Base-by-base conservation (phyloP, 192 early-diverging fungal species). In the Rhizophagus sp. region DNA sequence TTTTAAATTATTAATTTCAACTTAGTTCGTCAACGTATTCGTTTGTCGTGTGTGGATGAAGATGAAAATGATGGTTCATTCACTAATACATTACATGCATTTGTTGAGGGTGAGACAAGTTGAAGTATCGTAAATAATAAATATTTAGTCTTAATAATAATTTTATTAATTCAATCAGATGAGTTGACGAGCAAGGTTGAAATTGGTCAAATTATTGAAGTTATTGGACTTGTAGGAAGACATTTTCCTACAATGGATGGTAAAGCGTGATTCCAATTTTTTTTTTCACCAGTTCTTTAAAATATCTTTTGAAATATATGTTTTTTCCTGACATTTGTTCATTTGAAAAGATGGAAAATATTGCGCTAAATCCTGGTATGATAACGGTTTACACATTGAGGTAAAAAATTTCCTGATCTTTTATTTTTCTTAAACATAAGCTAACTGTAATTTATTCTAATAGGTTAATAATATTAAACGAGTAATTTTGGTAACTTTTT, bases 191-290 rank as follows among this genome's bases (percentile, higher is more conserved):
- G 25, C 25, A 30, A 44, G 13, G 27, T 75, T 61, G 57, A 75
- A 75, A 62, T 75, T 19, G 73, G 73, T 61, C 73, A 75, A 25
- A 17, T 57, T 41, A 25, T 75, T 61, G 73, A 75, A 61, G 13
- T 75, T 33, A 36, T 75, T 57, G 73, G 73, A 13, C 50, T 75
- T 15, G n/a, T 62, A 34, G 57, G 57, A 62, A 75, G 30, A 75
- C 73, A 75, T 50, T 75, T 75, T 75, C 73, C 47, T 13, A 49
- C 24, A 5, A 39, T 75, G 19, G 30, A 75, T 75, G 73, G 73
- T 75, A 75, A 39, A 39, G 8, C 8, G 10, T 4, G 15, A 50
- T 25, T 19, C 15, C 34, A 13, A 30, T 15, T 33, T 30, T 66
- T 19, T 39, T 30, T 30, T 30, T 36, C 36, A 36, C 7, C 5